phyloP scores from a whole-genome alignment of 352 stramenopile species.

The Blastocystis sp. region DNA sequence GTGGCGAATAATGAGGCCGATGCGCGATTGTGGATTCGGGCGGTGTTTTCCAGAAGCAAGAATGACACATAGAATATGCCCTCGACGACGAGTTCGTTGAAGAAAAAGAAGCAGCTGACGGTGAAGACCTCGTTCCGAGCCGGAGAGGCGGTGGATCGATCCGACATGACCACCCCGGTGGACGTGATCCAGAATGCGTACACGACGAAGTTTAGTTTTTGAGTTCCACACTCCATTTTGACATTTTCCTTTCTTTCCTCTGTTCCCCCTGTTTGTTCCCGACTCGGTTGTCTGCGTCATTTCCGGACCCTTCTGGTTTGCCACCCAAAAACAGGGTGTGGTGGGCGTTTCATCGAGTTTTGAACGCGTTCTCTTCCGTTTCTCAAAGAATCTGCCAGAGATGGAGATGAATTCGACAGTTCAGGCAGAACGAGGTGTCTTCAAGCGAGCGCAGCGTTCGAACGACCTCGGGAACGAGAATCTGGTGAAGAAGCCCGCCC shows the following conservation, averaged over 20 bases:
- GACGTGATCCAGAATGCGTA: constrained; percentile 60
- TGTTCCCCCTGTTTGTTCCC: neutral
- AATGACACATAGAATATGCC: neutral
- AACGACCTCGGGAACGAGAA: constrained; percentile 27
- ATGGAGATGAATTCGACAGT: constrained; percentile 12
- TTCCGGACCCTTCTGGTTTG: neutral
- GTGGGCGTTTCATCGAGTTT: constrained; percentile 45
- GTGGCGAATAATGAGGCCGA: neutral
- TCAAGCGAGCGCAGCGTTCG: constrained; percentile 45
- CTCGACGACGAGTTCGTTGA: neutral
- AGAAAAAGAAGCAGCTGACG: constrained; percentile 37
- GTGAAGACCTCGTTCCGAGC: neutral
- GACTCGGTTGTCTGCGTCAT: neutral
- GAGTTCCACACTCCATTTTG: constrained; percentile 21
- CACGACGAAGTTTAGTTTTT: constrained; percentile 46
- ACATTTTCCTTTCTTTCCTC: neutral
- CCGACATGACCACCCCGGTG: constrained; percentile 39
- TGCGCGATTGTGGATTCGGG: neutral
- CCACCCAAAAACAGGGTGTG: neutral
- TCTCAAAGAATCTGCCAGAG: constrained; percentile 1
- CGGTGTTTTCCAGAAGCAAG: neutral
- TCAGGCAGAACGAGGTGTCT: constrained; percentile 9
- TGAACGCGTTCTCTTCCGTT: constrained; percentile 4
- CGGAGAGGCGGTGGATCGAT: constrained; percentile 18
- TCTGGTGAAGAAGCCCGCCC: constrained; percentile 52